Base-by-base conservation (phyloP, 2,329 filamentous ascomycete species). In the Paraconiothyrium brasiliense region DNA sequence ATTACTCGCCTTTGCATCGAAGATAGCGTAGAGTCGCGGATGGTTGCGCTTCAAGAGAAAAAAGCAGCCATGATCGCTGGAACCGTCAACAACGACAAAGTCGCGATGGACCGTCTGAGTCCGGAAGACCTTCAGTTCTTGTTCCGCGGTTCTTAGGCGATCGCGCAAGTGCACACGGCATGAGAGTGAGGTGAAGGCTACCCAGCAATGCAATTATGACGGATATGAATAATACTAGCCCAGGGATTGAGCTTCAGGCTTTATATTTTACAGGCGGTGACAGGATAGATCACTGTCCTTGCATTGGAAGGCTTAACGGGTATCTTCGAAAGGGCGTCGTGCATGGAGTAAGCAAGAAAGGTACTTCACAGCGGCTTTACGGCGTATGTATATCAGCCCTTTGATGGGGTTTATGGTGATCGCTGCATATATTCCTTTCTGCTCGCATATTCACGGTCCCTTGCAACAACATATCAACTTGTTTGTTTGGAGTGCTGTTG, bases 11-110 rank as follows among this genome's bases (percentile, higher is more conserved):
- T 99, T 11, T 96, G 93, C 75, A 97, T 99, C 64, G 94, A 99
- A 77, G 95, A 99, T 76, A 97, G 92, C 1, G 94, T 99, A 32
- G 95, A 99, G 82, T 95, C 92, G 61, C 89, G 95, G 49, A 99
- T 99, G 86, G 93, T 99, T 2, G 84, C 95, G 67, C 86, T 99
- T 30, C 95, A 99, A 78, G 95, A 99, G 83, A 99, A 99, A 87
- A 99, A 99, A 83, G 93, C 94, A 0, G 94, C 91, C 75, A 94
- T 99, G 92, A 99, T 99, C 74, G 92, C 94, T 70, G 94, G 93
- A 32, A 99, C 95, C 0, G 94, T 99, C 78, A 97, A 98, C 78
- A 91, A 92, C 47, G 94, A 98, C 75, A 90, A 95, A 70, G 86
- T 91, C 49, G 93, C 94, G 0, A 92, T 98, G 87, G 93, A 98